Conservation (phyloP, 352 stramenopile species). For the Globisporangium nodosum region DNA sequence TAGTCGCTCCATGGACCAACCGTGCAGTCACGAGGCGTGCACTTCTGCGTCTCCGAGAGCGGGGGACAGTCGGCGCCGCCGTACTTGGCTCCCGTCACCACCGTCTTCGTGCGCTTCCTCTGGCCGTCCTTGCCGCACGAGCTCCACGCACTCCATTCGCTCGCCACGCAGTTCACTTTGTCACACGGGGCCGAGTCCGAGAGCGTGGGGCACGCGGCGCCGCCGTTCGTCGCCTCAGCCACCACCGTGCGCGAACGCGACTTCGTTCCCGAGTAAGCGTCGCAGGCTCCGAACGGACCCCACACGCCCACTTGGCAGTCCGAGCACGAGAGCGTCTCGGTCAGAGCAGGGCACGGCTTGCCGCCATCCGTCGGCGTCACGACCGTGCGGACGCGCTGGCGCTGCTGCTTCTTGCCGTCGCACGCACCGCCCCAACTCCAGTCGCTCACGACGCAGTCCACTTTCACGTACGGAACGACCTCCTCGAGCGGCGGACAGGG, state of each 20-base stretch:
- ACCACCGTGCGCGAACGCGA: slow-evolving; percentile 25
- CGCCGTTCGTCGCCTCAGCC: slow-evolving; percentile 24
- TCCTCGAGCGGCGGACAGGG: slow-evolving; percentile 39
- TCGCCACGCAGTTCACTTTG: slow-evolving; percentile 52
- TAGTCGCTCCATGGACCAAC: slow-evolving; percentile 20
- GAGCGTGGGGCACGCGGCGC: slow-evolving; percentile 28
- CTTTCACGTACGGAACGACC: slow-evolving; percentile 24
- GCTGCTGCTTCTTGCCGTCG: slow-evolving; percentile 27
- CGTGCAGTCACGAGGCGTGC: slow-evolving; percentile 20
- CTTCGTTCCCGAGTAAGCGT: slow-evolving; percentile 26
- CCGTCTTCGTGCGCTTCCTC: slow-evolving; percentile 16
- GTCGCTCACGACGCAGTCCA: slow-evolving; percentile 36
- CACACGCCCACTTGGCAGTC: slow-evolving; percentile 30
- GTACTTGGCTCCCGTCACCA: slow-evolving; percentile 16
- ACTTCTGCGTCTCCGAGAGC: slow-evolving; percentile 16
- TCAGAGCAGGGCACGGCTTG: slow-evolving; percentile 26
- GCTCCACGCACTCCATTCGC: slow-evolving; percentile 39
- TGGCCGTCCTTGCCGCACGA: slow-evolving; percentile 11
- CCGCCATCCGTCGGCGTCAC: slow-evolving; percentile 34
- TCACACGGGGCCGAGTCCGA: slow-evolving; percentile 23
- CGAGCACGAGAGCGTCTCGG: slow-evolving; percentile 30
- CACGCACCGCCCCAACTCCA: slow-evolving; percentile 34
- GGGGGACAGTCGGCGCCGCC: slow-evolving; percentile 16
- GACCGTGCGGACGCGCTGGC: slow-evolving; percentile 21
- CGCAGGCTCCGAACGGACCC: slow-evolving; percentile 26